Evolutionary conservation across 768 basidiomycete species (phyloP), one percentile per base, ranked within the genome.

Genomic region (Mrakia gelida): DNA sequence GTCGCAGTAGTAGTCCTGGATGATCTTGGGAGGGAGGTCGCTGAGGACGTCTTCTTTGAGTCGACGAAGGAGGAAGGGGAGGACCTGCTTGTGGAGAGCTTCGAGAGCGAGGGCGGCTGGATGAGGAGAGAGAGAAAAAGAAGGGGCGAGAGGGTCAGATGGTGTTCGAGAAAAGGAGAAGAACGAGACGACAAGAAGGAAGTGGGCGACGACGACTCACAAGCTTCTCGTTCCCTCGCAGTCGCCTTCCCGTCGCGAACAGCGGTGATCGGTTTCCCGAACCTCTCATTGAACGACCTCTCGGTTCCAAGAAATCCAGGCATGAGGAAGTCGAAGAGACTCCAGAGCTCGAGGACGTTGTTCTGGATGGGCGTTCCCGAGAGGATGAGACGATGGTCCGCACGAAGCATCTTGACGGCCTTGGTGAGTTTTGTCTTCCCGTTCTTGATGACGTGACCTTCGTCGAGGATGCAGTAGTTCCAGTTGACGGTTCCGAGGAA

Each of bases 281-380:
- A 99, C 43, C 93, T 89, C 77, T 98, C 95, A 81, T 94, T 96
- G 87, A 99, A 99, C 2, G 91, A 91, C 21, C 90, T 84, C 84
- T 98, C 97, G 18, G 92, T 94, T n/a, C 97, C 97, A 73, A 99
- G 86, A 86, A 99, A 98, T 5, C 97, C 97, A 23, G 97, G 97
- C 97, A 99, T 99, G 80, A 99, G 86, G 86, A 98, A 99, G 85
- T 99, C 97, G 84, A 99, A 99, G 63, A 99, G 86, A 84, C 94
- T 97, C 97, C 97, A 99, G 2, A 99, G 86, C 83, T 99, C 97
- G 71, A 99, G 87, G 2, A 99, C 95, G 83, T 99, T 98, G 84
- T 99, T 99, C 85, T 99, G 97, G 77, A 99, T 98, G 0, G 97
- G 97, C 9, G 97, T 99, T 54, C 97, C 97, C 0, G 95, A 97